Evolutionary conservation across 116 monocot genomes (phyloP).

Genomic region (Papilionanthe hybrid): DNA sequence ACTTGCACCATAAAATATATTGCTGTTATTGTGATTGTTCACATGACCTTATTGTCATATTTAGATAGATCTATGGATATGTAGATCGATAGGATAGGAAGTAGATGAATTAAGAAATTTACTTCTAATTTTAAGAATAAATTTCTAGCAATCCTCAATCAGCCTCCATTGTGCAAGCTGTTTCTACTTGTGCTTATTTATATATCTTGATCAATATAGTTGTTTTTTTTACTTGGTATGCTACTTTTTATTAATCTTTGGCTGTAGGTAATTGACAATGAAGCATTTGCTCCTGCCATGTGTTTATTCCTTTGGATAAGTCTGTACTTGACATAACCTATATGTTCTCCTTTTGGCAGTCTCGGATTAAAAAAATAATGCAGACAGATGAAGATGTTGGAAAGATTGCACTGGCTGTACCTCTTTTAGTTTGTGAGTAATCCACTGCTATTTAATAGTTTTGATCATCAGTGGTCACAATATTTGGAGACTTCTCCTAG

Average conservation of each 20-base stretch:
- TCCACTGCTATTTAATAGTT: not conserved
- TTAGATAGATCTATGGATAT: too few species aligned
- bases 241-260: not conserved
- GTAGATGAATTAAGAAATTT: not conserved
- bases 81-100: too few species aligned
- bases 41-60: too few species aligned
- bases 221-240: not conserved
- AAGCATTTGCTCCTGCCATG: not conserved
- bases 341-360: conserved; percentile 26
- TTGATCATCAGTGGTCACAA: not conserved
- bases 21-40: too few species aligned
- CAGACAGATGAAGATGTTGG: conserved; percentile 93
- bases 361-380: conserved; percentile 95
- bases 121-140: not conserved
- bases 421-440: conserved; percentile 90
- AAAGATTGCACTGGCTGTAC: conserved; percentile 85
- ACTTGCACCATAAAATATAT: too few species aligned
- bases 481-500: not conserved
- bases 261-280: not conserved
- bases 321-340: not conserved
- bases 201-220: not conserved
- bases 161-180: not conserved
- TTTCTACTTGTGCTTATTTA: not conserved
- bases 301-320: not conserved
- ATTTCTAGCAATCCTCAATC: not conserved